These are phyloP conservation scores for Wallacemonas sp. DNA, from an alignment of 208 protist species.

Conservation along the genomic window DNA sequence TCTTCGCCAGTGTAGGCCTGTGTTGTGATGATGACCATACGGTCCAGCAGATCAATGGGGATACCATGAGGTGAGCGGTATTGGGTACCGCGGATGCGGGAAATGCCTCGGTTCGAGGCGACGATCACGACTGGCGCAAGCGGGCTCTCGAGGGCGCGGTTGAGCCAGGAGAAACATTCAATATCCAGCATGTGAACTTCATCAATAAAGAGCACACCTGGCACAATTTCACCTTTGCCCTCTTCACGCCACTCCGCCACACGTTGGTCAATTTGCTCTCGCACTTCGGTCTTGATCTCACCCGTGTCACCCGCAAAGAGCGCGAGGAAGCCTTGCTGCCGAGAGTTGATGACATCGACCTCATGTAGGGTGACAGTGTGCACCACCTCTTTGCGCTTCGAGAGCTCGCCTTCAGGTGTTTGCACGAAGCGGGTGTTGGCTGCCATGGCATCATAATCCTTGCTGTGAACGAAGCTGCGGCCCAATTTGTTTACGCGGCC, in stretches of 20 bases:
- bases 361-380: conserved; percentile 99
- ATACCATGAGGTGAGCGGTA: conserved; percentile 99
- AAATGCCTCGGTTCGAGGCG: conserved; percentile 99
- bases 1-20: conserved; percentile 95
- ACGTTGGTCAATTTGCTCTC: conserved; percentile 99
- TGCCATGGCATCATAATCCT: conserved; percentile 97
- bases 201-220: conserved; percentile 97
- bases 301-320: conserved; percentile 99
- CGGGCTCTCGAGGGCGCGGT: conserved; percentile 98
- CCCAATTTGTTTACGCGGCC: conserved; percentile 98
- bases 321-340: conserved; percentile 99
- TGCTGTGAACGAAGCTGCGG: conserved; percentile 95
- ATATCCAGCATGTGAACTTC: conserved; percentile 99
- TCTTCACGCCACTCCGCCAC: conserved; percentile 99
- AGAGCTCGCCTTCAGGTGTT: conserved; percentile 99
- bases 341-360: conserved; percentile 99
- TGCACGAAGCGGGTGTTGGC: conserved; percentile 96
- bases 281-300: conserved; percentile 99
- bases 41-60: conserved; percentile 98
- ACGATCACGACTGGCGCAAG: conserved; percentile 99
- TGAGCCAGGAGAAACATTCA: conserved; percentile 99
- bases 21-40: conserved; percentile 99
- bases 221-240: conserved; percentile 99
- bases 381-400: conserved; percentile 99
- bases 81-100: conserved; percentile 98